Evolutionary conservation across 352 stramenopile species (phyloP).

Genomic region (Globisporangium acanthophoron): DNA sequence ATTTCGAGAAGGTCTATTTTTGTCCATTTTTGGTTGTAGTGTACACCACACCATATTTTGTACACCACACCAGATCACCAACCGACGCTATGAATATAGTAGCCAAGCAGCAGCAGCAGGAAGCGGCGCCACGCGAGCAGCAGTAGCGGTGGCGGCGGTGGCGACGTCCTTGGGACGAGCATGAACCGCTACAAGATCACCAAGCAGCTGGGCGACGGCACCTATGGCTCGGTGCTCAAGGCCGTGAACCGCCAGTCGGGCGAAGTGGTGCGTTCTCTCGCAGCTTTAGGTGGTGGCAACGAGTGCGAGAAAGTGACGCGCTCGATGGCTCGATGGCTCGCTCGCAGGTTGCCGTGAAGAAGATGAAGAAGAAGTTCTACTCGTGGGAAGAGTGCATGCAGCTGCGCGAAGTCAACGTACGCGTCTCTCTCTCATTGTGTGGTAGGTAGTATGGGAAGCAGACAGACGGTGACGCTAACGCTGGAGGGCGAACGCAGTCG

Average conservation of each 20-base stretch:
- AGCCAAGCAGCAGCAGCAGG: no score
- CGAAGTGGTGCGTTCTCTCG: conserved; percentile 77
- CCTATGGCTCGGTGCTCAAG: conserved; percentile 94
- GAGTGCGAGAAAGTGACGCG: neutral
- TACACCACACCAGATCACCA: no score
- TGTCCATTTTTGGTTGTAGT: no score
- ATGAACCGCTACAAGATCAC: conserved; percentile 96
- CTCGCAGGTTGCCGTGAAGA: conserved; percentile 91
- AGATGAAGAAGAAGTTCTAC: conserved; percentile 98
- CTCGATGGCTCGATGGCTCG: no score
- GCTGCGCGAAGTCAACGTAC: conserved; percentile 94
- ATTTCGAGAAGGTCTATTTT: no score
- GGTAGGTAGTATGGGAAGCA: neutral
- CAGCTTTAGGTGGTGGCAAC: neutral
- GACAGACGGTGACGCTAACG: neutral
- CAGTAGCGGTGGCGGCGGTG: neutral
- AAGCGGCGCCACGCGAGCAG: neutral
- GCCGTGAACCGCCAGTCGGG: conserved; percentile 91
- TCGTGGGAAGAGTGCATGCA: conserved; percentile 96
- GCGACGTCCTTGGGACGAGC: neutral
- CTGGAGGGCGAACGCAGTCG: conserved; percentile 33
- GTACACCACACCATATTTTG: no score
- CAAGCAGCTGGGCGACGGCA: conserved; percentile 94
- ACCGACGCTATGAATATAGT: no score
- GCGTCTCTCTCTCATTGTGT: conserved; percentile 15